Percentiles rank a stretch among this genome's conserved stretches.
These are phyloP conservation scores for Dalbergia cochinchinensis DNA, from an alignment of 306 rosid genomes.

Conservation along the genomic window DNA sequence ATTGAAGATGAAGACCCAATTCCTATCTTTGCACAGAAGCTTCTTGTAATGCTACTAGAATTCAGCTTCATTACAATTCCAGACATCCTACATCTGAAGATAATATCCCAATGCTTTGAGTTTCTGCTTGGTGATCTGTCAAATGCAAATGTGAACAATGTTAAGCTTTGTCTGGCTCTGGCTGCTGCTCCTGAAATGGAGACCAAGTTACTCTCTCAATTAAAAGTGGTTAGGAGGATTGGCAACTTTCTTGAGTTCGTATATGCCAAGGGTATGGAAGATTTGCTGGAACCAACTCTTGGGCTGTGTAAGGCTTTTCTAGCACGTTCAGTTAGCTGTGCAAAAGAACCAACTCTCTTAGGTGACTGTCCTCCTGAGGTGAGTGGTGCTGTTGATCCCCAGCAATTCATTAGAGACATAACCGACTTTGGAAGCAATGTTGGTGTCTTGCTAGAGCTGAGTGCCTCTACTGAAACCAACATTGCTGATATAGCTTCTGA, in stretches of 20 bases:
- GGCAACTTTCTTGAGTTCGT: conserved; percentile 90
- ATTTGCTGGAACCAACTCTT: conserved; percentile 88
- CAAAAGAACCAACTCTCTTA: conserved; percentile 79
- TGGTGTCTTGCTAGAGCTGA: conserved; percentile 79
- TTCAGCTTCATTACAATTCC: conserved; percentile 74
- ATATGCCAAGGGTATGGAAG: conserved; percentile 90
- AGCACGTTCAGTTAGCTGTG: conserved; percentile 69
- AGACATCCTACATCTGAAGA: conserved; percentile 86
- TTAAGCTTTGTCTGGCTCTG: conserved; percentile 87
- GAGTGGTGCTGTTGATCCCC: conserved; percentile 69
- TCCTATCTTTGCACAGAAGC: conserved; percentile 94
- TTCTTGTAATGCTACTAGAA: conserved; percentile 97
- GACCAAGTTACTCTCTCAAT: conserved; percentile 88
- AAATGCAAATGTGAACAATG: conserved; percentile 85
- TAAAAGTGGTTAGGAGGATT: conserved; percentile 89
- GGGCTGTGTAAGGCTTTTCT: conserved; percentile 94
- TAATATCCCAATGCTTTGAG: conserved; percentile 95
- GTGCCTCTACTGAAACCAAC: conserved; percentile 61
- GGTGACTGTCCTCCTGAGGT: conserved; percentile 60
- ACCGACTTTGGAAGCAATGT: conserved; percentile 83
- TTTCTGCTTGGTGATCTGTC: conserved; percentile 96
- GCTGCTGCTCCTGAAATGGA: conserved; percentile 97
- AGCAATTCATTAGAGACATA: conserved; percentile 83
- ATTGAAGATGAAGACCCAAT: conserved; percentile 96
- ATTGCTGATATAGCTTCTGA: conserved; percentile 83